Evolutionary conservation across 331 rosid species (phyloP).

Genomic region (Arachis monticola): DNA sequence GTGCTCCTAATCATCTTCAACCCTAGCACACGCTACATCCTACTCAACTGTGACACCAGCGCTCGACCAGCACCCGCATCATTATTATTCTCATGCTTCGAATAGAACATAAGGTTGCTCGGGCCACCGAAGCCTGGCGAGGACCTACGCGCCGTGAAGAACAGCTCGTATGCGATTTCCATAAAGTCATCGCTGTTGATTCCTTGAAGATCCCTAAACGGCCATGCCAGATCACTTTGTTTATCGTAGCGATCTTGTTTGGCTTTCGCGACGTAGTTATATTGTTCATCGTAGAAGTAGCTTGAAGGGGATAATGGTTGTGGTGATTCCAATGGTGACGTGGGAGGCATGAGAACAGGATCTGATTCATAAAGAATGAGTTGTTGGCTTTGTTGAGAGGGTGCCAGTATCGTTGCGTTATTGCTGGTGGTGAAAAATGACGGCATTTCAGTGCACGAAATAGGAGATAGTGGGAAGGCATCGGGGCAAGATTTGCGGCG

Average conservation of each 20-base stretch:
- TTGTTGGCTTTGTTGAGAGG: slow-evolving; percentile 22
- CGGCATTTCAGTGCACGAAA: background rate
- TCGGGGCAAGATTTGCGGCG: slow-evolving; percentile 44
- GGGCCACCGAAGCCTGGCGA: slow-evolving; percentile 91
- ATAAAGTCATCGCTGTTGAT: slow-evolving; percentile 62
- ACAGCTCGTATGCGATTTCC: slow-evolving; percentile 84
- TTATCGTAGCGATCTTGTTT: slow-evolving; percentile 6
- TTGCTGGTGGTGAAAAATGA: background rate
- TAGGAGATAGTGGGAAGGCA: slow-evolving; percentile 23
- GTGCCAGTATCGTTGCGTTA: background rate
- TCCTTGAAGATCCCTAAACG: slow-evolving; percentile 59
- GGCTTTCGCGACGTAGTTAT: background rate
- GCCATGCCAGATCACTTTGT: slow-evolving; percentile 64
- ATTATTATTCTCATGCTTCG: slow-evolving; percentile 31
- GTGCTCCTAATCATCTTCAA: slow-evolving; percentile 74
- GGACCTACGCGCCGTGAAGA: slow-evolving; percentile 91
- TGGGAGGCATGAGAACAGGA: slow-evolving; percentile 34
- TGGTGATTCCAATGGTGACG: background rate
- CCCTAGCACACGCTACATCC: slow-evolving; percentile 75
- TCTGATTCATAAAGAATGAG: slow-evolving; percentile 68
- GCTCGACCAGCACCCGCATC: background rate
- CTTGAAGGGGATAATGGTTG: background rate
- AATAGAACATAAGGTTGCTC: slow-evolving; percentile 67
- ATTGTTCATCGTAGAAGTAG: background rate
- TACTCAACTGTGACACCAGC: slow-evolving; percentile 55